Base-by-base conservation (phyloP, 345 rosid genomes). In the Acer campestre region DNA sequence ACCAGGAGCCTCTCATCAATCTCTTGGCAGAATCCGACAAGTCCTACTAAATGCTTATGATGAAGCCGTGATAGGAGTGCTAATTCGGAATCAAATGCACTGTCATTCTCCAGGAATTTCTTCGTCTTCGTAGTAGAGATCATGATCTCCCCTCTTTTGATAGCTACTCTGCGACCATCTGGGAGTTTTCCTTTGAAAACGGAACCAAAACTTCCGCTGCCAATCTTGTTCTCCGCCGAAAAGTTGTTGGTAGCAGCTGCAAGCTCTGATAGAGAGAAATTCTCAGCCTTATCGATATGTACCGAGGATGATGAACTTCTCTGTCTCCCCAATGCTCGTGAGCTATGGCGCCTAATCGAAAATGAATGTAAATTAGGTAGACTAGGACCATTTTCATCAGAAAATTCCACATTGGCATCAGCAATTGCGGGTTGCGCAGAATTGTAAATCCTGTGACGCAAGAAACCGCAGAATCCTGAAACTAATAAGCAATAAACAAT, bases 11-110 rank as follows among this genome's bases (percentile, higher is more conserved):
- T 84, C 70, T 91, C 95, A 14, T 86, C 86, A 12, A 65, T 74
- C 10, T 89, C 95, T 13, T 89, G 88, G 78, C 95, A 89, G 84
- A 84, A 91, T 35, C 95, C 95, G 2, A 84, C 70, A 12, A 91
- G 73, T 7, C 86, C 84, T 1, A 91, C 90, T 40, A 91, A 77
- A 83, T 91, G 93, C 83, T 86, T 91, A 69, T 91, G 95, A 79
- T 91, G 89, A 65, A 91, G 80, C 51, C 91, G 78, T 0, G 93
- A 84, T 61, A 86, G 67, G 7, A 86, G 49, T 4, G 86, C 87
- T 51, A 91, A 55, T 74, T 91, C 93, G 6, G 93, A 89, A 17
- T 82, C 86, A 44, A 89, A 91, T 25, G 90, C 89, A 7, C 76
- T 85, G 48, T 91, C 93, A 71, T 83, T 85, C 69, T 89, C 93